Evolutionary conservation across 257 asterid genomes (phyloP), one percentile per base, ranked within the genome.

Genomic region (Solanum bulbocastanum): DNA sequence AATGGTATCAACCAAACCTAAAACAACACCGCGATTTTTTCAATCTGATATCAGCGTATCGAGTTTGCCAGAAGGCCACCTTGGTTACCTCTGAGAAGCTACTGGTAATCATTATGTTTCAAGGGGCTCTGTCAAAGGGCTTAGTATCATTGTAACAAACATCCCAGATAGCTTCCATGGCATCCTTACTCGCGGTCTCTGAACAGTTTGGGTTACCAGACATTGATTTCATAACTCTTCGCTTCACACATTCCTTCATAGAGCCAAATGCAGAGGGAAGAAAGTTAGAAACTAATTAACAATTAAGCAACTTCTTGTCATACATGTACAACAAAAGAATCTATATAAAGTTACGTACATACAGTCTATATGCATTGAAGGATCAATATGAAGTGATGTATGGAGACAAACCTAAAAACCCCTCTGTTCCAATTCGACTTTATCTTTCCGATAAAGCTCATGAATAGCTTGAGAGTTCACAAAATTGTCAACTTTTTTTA

Each of bases 131-230:
- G 44, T 97, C 99, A 89, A 96, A 97, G 60, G 99, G 99, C 89
- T 90, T 90, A 16, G 99, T 95, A 76, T 97, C 99, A 65, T 96
- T 95, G 88, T 97, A 97, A 89, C 99, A 97, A 87, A 91, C 88
- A 92, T 97, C 96, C 99, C 99, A 97, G 89, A 97, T 98, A 87
- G 96, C 98, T 88, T 94, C 98, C 98, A 94, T 91, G 72, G 98
- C 99, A 86, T 96, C 98, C 91, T 93, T 97, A 23, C 98, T 93
- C 58, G 94, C 98, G 2, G 92, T 88, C 90, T 93, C 93, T 0
- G 99, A 94, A 91, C 99, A 97, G 87, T 91, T 56, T 6, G 98
- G 99, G 86, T 97, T 97, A 42, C 88, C 89, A 60, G 89, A 88
- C 71, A 96, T 89, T 6, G 98, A 93, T 68, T 90, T 90, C 96